Evolutionary conservation across 2,329 filamentous ascomycete genomes (phyloP).

Genomic region (Venturia oleaginea): DNA sequence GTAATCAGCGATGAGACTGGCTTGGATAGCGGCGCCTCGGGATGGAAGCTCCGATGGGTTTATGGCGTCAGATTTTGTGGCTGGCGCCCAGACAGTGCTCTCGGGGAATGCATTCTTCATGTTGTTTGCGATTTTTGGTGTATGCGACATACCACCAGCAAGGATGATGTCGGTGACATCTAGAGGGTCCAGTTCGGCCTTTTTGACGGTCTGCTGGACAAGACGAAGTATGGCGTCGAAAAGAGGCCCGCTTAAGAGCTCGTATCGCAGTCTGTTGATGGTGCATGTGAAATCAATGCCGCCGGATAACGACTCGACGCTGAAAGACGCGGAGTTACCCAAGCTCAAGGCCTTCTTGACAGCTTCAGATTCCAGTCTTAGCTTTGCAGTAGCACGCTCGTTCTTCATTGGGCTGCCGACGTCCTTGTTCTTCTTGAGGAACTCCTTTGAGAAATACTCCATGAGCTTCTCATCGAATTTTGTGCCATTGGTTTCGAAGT

Average conservation of each 20-base stretch:
- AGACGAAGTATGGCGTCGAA: conserved; percentile 82
- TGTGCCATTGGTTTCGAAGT: conserved; percentile 84
- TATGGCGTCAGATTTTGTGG: conserved; percentile 66
- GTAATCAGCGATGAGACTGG: conserved; percentile 88
- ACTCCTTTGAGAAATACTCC: conserved; percentile 97
- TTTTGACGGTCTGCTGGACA: conserved; percentile 76
- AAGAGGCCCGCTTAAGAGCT: conserved; percentile 77
- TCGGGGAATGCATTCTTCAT: conserved; percentile 72
- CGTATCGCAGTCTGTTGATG: conserved; percentile 88
- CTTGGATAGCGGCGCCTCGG: conserved; percentile 90
- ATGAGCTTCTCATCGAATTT: conserved; percentile 85
- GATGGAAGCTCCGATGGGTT: conserved; percentile 89
- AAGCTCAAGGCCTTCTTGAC: conserved; percentile 89
- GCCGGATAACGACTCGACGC: conserved; percentile 80
- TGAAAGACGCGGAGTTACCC: conserved; percentile 81
- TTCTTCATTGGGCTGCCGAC: conserved; percentile 67
- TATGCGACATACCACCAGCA: conserved; percentile 85
- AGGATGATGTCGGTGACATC: conserved; percentile 94
- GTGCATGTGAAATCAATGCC: conserved; percentile 87
- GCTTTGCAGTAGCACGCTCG: conserved; percentile 74
- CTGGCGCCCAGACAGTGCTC: conserved; percentile 65
- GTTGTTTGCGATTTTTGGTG: conserved; percentile 81
- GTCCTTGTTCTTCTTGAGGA: conserved; percentile 89
- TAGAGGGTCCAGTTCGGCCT: conserved; percentile 83
- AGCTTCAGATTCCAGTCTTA: conserved; percentile 82